phyloP scores from a whole-genome alignment of 768 basidiomycete genomes.

The Boletus sp. region DNA sequence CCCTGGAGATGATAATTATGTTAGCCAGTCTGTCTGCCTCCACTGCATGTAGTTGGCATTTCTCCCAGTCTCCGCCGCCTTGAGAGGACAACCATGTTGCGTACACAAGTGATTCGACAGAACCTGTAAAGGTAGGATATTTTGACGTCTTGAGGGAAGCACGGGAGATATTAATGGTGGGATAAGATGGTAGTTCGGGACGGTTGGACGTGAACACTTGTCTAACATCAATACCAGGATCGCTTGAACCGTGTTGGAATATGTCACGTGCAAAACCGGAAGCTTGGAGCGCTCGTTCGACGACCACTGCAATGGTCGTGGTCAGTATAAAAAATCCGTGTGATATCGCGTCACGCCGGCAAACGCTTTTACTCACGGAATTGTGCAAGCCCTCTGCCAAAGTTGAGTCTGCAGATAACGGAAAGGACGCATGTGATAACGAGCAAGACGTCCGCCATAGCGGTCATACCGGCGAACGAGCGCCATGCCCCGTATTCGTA shows the following conservation, averaged over 20 bases:
- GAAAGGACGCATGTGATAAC: slow-evolving; percentile 43
- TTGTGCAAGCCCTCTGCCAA: slow-evolving; percentile 53
- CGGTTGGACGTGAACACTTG: too few species aligned
- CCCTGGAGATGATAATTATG: neutral
- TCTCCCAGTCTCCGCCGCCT: neutral
- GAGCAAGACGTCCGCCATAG: slow-evolving; percentile 40
- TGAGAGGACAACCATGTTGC: slow-evolving; percentile 1
- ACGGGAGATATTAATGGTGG: too few species aligned
- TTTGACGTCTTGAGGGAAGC: too few species aligned
- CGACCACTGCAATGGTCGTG: slow-evolving; percentile 5
- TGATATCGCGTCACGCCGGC: too few species aligned
- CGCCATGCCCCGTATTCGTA: slow-evolving; percentile 37
- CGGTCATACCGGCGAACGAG: slow-evolving; percentile 48
- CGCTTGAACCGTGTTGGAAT: slow-evolving; percentile 4
- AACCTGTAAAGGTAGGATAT: neutral
- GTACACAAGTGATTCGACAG: neutral
- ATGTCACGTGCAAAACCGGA: slow-evolving; percentile 19
- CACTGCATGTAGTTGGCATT: neutral
- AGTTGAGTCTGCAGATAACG: slow-evolving; percentile 50
- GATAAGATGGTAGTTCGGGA: neutral
- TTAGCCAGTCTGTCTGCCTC: neutral
- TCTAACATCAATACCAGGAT: too few species aligned
- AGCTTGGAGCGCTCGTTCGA: slow-evolving; percentile 14
- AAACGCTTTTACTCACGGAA: slow-evolving; percentile 39
- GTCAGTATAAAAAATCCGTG: too few species aligned